Percentiles rank a stretch among this genome's conserved stretches.
phyloP scores from a whole-genome alignment of 306 rosid species.

The Acacia melanoxylon region DNA sequence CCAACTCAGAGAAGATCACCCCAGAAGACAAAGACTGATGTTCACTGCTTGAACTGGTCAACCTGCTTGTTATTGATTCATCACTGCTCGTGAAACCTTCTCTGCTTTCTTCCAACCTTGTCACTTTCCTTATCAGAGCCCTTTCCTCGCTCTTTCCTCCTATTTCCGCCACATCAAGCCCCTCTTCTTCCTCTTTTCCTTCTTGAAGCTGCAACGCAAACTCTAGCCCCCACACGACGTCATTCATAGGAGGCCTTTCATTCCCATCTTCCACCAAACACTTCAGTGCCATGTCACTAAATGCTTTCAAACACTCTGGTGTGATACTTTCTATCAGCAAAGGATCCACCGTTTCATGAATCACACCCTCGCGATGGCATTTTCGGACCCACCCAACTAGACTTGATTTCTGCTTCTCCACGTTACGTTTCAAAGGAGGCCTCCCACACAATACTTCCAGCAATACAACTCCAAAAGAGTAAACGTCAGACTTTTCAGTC shows the following conservation, averaged over 20 bases:
- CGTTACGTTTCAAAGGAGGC: neutral
- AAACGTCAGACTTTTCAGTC: neutral
- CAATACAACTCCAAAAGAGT: too few relatives aligned
- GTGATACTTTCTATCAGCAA: too few relatives aligned
- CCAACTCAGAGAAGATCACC: too few relatives aligned
- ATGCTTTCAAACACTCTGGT: neutral
- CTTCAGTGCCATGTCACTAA: neutral
- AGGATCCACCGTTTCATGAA: too few relatives aligned
- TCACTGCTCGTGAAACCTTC: neutral
- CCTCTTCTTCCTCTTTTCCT: neutral
- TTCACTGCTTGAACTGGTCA: neutral
- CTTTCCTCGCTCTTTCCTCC: neutral
- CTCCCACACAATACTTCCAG: neutral
- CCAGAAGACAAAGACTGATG: neutral
- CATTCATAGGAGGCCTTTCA: neutral
- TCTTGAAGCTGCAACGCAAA: neutral
- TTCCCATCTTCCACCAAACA: conserved; percentile 3
- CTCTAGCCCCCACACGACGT: neutral
- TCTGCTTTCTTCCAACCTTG: neutral
- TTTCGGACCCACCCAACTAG: too few relatives aligned
- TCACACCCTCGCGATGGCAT: too few relatives aligned
- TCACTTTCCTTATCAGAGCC: neutral
- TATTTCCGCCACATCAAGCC: neutral
- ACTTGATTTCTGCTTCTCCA: too few relatives aligned
- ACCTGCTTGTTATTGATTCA: neutral